Conservation (phyloP, 495 filamentous ascomycete genomes). For the Extremus antarcticus region DNA sequence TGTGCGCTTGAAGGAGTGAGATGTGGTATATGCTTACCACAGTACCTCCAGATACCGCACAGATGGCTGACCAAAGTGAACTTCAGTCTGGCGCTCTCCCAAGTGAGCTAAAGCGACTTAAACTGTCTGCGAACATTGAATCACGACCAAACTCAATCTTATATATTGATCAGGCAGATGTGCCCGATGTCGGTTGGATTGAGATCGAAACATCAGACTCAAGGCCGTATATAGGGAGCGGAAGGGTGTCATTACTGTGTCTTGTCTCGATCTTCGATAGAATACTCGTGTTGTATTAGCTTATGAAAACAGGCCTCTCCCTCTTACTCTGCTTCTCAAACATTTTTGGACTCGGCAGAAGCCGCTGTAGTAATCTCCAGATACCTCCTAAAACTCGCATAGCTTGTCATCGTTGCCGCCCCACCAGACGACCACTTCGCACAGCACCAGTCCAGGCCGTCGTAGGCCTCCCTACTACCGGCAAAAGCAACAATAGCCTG, state of each 20-base stretch:
- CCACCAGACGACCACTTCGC: neutral
- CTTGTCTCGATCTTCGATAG: no score
- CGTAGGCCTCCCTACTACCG: neutral
- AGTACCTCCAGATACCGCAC: conserved; percentile 7
- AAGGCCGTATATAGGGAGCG: no score
- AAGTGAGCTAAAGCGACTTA: conserved; percentile 7
- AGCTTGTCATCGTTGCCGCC: neutral
- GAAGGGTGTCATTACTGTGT: no score
- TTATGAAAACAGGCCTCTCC: no score
- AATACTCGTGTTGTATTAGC: no score
- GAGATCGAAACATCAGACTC: no score
- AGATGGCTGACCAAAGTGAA: neutral
- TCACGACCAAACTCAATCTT: neutral
- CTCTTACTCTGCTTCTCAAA: neutral
- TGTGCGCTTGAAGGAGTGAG: neutral
- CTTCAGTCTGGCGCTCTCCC: conserved; percentile 6
- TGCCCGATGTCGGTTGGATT: no score
- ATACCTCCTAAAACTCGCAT: conserved; percentile 1
- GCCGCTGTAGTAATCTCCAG: neutral
- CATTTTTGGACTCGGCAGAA: neutral
- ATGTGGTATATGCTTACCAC: neutral
- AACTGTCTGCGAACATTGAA: neutral
- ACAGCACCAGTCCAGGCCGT: conserved; percentile 2
- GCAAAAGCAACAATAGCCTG: conserved; percentile 8
- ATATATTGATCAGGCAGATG: no score